Evolutionary conservation across 73 alveolate genomes (phyloP).

Genomic region (Tetrahymena thermophila): DNA sequence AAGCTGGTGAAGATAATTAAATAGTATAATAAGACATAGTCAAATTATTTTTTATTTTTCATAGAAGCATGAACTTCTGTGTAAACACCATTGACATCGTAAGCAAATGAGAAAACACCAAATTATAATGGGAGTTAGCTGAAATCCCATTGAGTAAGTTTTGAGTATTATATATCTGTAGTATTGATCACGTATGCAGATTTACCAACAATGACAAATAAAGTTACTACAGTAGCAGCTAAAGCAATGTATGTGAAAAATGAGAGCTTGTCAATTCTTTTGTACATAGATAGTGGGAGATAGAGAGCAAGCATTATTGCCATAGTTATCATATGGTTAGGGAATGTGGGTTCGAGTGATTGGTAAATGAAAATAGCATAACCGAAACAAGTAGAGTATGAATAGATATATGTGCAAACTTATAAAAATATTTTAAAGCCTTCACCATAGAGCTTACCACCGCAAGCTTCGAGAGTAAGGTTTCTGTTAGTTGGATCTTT

Average conservation of each 20-base stretch:
- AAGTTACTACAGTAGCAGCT: neutral
- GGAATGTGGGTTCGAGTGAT: neutral
- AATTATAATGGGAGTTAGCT: neutral
- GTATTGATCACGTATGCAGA: neutral
- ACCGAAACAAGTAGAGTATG: neutral
- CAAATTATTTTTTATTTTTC: neutral
- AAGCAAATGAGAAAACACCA: neutral
- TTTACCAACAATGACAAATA: neutral
- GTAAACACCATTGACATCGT: neutral
- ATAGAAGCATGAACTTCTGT: neutral
- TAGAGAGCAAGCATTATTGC: neutral
- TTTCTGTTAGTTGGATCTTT: neutral
- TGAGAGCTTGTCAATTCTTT: neutral
- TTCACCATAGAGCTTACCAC: neutral
- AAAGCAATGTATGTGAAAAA: neutral
- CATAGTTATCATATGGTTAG: neutral
- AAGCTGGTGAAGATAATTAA: neutral
- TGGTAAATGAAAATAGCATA: neutral
- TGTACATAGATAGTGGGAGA: neutral
- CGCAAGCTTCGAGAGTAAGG: neutral
- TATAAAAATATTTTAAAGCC: neutral
- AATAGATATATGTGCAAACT: neutral
- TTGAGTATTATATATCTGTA: neutral
- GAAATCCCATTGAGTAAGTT: neutral
- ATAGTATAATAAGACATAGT: neutral